Evolutionary conservation across 2,329 filamentous ascomycete genomes (phyloP).

Genomic region (Simplicillium sp.): DNA sequence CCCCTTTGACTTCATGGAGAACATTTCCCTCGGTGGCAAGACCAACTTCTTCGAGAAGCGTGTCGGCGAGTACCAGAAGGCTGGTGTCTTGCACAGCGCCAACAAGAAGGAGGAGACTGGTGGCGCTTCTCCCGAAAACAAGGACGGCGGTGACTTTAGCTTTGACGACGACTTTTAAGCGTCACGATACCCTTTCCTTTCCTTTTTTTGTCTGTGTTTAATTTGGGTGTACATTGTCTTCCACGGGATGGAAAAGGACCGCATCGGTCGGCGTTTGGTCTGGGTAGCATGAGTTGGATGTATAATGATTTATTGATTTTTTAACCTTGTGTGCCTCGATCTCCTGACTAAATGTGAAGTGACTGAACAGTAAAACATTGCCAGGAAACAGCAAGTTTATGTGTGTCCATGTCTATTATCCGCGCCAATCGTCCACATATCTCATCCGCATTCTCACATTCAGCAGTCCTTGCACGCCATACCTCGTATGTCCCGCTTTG

Average conservation of each 20-base stretch:
- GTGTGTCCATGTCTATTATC: too few relatives aligned
- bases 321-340: not conserved
- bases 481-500: too few relatives aligned
- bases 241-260: constrained; percentile 6
- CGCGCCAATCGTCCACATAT: too few relatives aligned
- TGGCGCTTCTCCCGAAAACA: constrained; percentile 34
- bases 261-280: constrained; percentile 1
- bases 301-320: constrained; percentile 5
- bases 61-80: constrained; percentile 98
- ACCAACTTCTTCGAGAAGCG: constrained; percentile 99
- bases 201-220: constrained; percentile 5
- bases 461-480: too few relatives aligned
- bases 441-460: too few relatives aligned
- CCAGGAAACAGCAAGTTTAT: too few relatives aligned
- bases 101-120: constrained; percentile 60
- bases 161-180: constrained; percentile 96
- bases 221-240: constrained; percentile 5
- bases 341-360: too few relatives aligned
- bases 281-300: constrained; percentile 9
- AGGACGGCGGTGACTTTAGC: constrained; percentile 69
- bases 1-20: constrained; percentile 99
- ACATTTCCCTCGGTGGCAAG: constrained; percentile 97
- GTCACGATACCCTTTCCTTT: constrained; percentile 11
- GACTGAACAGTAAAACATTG: too few relatives aligned
- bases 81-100: constrained; percentile 91